Conservation (phyloP, 805 yeast species). For the Yarrowia sp. region DNA sequence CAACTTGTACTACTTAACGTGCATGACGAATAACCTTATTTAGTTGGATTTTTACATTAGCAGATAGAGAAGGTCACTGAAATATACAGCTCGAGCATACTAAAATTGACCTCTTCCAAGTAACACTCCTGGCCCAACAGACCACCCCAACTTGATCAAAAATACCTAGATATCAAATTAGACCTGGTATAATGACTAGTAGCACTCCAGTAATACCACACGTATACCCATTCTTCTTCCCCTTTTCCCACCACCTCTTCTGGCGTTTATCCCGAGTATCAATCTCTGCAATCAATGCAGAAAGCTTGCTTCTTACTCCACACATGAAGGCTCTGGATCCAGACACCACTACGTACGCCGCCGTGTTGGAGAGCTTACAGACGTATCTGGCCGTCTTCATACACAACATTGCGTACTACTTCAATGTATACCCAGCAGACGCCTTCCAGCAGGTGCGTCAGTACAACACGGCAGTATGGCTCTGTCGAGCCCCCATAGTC, state of each 20-base stretch:
- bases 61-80: too few species aligned
- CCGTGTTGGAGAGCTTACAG: constrained; percentile 37
- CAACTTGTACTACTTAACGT: too few species aligned
- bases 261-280: not conserved
- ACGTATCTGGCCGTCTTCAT: constrained; percentile 52
- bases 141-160: not conserved
- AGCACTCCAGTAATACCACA: too few species aligned
- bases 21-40: not conserved
- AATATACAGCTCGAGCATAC: too few species aligned
- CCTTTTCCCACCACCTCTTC: not conserved
- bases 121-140: too few species aligned
- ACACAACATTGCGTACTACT: constrained; percentile 54
- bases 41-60: too few species aligned
- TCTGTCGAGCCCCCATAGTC: constrained; percentile 49
- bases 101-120: too few species aligned
- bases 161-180: too few species aligned
- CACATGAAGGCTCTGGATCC: not conserved
- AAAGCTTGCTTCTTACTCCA: not conserved
- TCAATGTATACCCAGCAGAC: constrained; percentile 51
- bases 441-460: constrained; percentile 46
- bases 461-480: constrained; percentile 45
- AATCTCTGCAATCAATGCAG: not conserved
- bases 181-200: too few species aligned
- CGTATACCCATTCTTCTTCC: too few species aligned
- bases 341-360: constrained; percentile 24